Evolutionary conservation across 768 basidiomycete genomes (phyloP).

Genomic region (Daedaleopsis nitida): DNA sequence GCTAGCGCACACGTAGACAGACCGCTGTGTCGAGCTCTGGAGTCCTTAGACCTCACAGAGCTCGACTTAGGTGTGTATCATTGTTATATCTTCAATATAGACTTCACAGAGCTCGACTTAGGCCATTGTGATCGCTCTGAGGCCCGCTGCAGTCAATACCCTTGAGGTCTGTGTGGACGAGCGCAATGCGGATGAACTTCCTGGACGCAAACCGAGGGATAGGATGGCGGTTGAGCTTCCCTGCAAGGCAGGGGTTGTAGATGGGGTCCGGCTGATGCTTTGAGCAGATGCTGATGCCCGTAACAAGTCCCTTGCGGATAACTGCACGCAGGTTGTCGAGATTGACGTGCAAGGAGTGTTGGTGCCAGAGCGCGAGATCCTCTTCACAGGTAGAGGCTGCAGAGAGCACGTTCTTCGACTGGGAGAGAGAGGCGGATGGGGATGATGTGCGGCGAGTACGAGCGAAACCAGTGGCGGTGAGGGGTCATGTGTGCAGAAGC

Average conservation of each 20-base stretch:
- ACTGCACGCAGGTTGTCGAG: slow-evolving; percentile 21
- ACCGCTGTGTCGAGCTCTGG: no score
- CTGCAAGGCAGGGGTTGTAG: slow-evolving; percentile 36
- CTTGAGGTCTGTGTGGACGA: no score
- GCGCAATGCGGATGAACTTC: not conserved
- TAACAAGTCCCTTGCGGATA: slow-evolving; percentile 21
- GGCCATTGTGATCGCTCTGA: no score
- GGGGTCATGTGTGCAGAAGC: slow-evolving; percentile 18
- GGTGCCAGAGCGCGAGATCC: slow-evolving; percentile 29
- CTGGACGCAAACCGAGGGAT: slow-evolving; percentile 16
- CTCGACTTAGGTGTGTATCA: no score
- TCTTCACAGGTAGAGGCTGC: slow-evolving; percentile 26
- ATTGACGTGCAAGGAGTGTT: slow-evolving; percentile 29
- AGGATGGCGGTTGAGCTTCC: slow-evolving; percentile 26
- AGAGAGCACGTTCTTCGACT: slow-evolving; percentile 3
- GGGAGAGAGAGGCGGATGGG: slow-evolving; percentile 2
- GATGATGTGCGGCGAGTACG: not conserved
- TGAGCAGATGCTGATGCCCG: slow-evolving; percentile 27
- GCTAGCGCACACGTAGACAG: no score
- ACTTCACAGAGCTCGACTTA: no score
- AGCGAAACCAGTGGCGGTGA: slow-evolving; percentile 9
- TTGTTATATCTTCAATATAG: no score
- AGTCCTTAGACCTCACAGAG: no score
- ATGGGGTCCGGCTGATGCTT: slow-evolving; percentile 29
- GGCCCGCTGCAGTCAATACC: no score